Evolutionary conservation across 352 stramenopile genomes (phyloP).

Genomic region (Globisporangium paroecandrum): DNA sequence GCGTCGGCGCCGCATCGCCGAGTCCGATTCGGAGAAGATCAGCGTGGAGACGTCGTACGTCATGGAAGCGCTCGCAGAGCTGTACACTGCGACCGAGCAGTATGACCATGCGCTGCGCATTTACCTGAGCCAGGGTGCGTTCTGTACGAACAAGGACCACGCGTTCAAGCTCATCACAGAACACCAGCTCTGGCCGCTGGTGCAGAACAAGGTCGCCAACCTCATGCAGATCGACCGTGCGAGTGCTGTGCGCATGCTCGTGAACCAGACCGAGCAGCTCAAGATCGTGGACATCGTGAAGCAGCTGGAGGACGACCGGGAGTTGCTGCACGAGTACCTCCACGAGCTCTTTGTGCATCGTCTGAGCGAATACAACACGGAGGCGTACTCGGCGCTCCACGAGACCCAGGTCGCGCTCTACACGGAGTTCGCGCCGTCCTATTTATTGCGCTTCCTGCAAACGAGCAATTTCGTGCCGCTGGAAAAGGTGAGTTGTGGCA

Average conservation of each 20-base stretch:
- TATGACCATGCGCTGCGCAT: slow-evolving; percentile 82
- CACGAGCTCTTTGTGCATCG: slow-evolving; percentile 74
- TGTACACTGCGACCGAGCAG: slow-evolving; percentile 80
- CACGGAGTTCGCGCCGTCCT: slow-evolving; percentile 54
- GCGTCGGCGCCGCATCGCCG: slow-evolving; percentile 62
- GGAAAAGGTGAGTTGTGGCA: slow-evolving; percentile 50
- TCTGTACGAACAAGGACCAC: slow-evolving; percentile 84
- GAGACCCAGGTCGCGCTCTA: slow-evolving; percentile 77
- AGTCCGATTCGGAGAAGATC: slow-evolving; percentile 47
- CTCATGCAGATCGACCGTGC: slow-evolving; percentile 75
- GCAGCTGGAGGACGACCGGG: slow-evolving; percentile 64
- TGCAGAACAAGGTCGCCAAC: slow-evolving; percentile 75
- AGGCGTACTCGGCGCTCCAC: slow-evolving; percentile 68
- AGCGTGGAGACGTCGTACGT: slow-evolving; percentile 81
- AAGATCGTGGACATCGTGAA: slow-evolving; percentile 75
- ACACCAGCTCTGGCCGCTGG: slow-evolving; percentile 74
- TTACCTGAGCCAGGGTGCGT: slow-evolving; percentile 80
- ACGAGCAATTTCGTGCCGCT: slow-evolving; percentile 80
- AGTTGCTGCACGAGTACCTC: slow-evolving; percentile 71
- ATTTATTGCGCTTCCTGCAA: slow-evolving; percentile 75
- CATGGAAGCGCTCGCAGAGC: slow-evolving; percentile 75
- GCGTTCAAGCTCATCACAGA: slow-evolving; percentile 83
- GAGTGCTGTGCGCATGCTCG: slow-evolving; percentile 71
- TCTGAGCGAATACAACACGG: slow-evolving; percentile 73
- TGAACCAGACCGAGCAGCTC: slow-evolving; percentile 77